These are phyloP conservation scores for Poa pratensis DNA, from an alignment of 176 grass and related monocot genomes.

Conservation along the genomic window DNA sequence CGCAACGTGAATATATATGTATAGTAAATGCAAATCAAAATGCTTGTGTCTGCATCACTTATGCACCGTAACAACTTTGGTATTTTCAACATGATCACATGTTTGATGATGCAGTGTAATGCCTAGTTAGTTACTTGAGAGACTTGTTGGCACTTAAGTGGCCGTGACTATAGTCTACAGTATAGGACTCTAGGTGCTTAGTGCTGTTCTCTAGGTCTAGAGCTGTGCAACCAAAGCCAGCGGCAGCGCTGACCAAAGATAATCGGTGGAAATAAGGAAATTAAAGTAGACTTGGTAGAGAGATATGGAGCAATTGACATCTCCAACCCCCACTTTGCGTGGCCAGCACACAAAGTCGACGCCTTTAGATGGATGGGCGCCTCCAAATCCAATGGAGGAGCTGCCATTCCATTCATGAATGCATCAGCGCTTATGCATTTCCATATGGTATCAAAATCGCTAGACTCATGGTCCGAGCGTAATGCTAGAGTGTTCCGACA, in stretches of 20 bases:
- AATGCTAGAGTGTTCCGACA: too few species aligned
- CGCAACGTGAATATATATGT: background rate
- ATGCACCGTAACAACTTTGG: background rate
- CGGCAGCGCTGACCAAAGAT: slow-evolving; percentile 19
- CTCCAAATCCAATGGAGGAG: slow-evolving; percentile 8
- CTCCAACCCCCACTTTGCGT: slow-evolving; percentile 36
- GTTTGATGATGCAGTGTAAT: background rate
- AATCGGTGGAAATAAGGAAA: background rate
- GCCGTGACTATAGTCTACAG: background rate
- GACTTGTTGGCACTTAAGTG: background rate
- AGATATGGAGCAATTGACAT: slow-evolving; percentile 19
- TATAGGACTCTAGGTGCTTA: background rate
- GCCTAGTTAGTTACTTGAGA: background rate
- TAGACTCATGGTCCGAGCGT: too few species aligned
- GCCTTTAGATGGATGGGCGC: background rate
- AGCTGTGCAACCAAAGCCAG: slow-evolving; percentile 6
- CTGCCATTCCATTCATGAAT: background rate
- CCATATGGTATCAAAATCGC: background rate
- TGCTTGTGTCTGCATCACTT: background rate
- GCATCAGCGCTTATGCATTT: background rate
- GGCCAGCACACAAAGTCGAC: slow-evolving; percentile 33
- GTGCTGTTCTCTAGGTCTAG: background rate
- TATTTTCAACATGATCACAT: background rate
- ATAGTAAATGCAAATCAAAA: background rate
- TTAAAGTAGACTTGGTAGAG: background rate